These are phyloP conservation scores for Penicillium decumbens DNA, from an alignment of 2,329 filamentous ascomycete species.

Conservation along the genomic window DNA sequence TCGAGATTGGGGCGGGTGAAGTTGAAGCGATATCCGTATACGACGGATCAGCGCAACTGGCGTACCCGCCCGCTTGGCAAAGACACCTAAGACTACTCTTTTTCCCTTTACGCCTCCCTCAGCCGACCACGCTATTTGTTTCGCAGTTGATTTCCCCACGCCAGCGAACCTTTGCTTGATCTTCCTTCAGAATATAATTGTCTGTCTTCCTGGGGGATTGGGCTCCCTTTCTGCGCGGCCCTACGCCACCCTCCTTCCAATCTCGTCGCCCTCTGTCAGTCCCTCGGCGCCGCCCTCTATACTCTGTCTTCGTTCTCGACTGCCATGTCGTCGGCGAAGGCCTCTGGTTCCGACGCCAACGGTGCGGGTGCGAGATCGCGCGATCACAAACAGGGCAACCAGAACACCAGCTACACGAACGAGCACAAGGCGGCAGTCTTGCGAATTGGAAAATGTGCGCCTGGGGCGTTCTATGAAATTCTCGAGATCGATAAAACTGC, in stretches of 20 bases:
- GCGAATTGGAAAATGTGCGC: constrained; percentile 75
- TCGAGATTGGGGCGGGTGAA: neutral
- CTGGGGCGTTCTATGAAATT: constrained; percentile 95
- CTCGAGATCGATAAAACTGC: constrained; percentile 65
- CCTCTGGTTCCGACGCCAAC: constrained; percentile 46
- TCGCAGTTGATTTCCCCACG: constrained; percentile 1
- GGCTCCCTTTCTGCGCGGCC: constrained; percentile 12
- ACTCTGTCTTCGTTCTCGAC: neutral
- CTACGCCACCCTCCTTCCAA: constrained; percentile 13
- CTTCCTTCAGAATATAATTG: neutral
- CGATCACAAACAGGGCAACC: constrained; percentile 49
- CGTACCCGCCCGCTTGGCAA: constrained; percentile 22
- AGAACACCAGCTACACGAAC: constrained; percentile 64
- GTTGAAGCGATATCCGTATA: neutral
- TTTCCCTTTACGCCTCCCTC: constrained; percentile 14
- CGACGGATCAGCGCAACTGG: constrained; percentile 3
- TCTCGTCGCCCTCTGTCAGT: constrained; percentile 2
- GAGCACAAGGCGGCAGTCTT: constrained; percentile 91
- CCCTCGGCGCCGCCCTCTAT: constrained; percentile 1
- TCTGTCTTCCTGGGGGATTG: constrained; percentile 7
- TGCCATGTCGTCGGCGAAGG: constrained; percentile 42
- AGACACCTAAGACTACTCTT: constrained; percentile 21
- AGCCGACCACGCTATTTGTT: constrained; percentile 12
- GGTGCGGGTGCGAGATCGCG: constrained; percentile 40
- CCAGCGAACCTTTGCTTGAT: neutral